Conservation (phyloP, 1,284 basidiomycete genomes). For the Meira nashicola region DNA sequence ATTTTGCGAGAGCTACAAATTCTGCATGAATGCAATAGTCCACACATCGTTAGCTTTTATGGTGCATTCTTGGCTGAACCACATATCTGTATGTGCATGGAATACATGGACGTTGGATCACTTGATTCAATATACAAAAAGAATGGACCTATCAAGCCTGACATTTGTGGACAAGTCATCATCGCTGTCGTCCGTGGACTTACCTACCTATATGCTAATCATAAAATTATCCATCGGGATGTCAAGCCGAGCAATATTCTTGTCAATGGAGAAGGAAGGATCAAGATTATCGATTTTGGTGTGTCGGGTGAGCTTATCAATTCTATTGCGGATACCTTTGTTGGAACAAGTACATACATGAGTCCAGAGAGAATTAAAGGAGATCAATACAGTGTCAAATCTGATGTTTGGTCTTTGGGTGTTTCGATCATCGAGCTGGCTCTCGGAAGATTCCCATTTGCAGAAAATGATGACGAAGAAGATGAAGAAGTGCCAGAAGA, state of each 20-base stretch:
- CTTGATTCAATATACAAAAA: constrained; percentile 88
- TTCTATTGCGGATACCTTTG: constrained; percentile 96
- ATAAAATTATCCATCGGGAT: constrained; percentile 98
- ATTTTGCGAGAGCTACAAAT: constrained; percentile 96
- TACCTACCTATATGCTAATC: constrained; percentile 96
- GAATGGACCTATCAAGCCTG: constrained; percentile 80
- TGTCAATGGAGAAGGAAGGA: constrained; percentile 83
- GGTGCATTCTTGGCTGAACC: constrained; percentile 93
- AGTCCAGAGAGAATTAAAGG: constrained; percentile 98
- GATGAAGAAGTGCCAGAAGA: constrained; percentile 27
- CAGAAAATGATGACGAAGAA: constrained; percentile 20
- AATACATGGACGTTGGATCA: constrained; percentile 79
- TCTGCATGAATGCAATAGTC: constrained; percentile 92
- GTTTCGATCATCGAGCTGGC: constrained; percentile 92
- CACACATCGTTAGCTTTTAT: constrained; percentile 91
- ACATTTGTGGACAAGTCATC: constrained; percentile 84
- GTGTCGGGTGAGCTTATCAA: constrained; percentile 98
- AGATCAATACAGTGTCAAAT: constrained; percentile 93
- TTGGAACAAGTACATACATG: constrained; percentile 98
- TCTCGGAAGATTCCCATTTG: constrained; percentile 84
- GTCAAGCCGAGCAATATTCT: constrained; percentile 99
- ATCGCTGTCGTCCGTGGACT: constrained; percentile 87
- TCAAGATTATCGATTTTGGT: constrained; percentile 98
- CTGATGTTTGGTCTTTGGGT: constrained; percentile 93
- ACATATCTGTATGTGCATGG: constrained; percentile 98